phyloP scores from a whole-genome alignment of 805 yeast species.

The Kurtzmaniella cleridarum region DNA sequence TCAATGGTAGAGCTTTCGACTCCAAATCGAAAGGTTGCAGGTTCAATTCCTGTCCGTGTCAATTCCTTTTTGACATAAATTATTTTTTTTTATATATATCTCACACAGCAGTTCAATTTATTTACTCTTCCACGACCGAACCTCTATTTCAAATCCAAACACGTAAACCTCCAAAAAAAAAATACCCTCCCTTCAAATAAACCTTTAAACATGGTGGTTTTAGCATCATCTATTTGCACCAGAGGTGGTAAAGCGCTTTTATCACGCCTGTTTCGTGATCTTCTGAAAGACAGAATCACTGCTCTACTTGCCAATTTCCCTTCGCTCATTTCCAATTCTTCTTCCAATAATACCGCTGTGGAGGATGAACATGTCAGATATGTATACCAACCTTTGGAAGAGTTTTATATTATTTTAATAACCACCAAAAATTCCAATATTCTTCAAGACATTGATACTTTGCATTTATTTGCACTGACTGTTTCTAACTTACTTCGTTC shows the following conservation, averaged over 20 bases:
- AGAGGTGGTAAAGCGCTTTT: conserved; percentile 89
- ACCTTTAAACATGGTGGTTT: conserved; percentile 53
- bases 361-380: conserved; percentile 90
- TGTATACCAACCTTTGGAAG: conserved; percentile 94
- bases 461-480: conserved; percentile 78
- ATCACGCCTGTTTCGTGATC: conserved; percentile 86
- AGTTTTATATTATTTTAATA: conserved; percentile 81
- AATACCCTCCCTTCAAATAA: background rate
- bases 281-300: conserved; percentile 79
- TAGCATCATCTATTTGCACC: conserved; percentile 93
- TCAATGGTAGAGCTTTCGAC: conserved; percentile 4
- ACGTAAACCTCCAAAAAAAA: too few species aligned
- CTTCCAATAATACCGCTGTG: conserved; percentile 85
- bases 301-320: conserved; percentile 85
- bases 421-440: conserved; percentile 90
- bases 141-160: too few species aligned
- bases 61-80: conserved; percentile 1
- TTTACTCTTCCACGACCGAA: too few species aligned
- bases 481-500: conserved; percentile 67
- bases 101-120: background rate
- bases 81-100: background rate
- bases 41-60: conserved; percentile 5
- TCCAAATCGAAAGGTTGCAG: conserved; percentile 4
- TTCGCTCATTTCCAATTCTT: conserved; percentile 60
- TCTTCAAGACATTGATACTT: conserved; percentile 88